phyloP scores from a whole-genome alignment of 371 early-diverging fungal genomes.

The Mortierella sp. region DNA sequence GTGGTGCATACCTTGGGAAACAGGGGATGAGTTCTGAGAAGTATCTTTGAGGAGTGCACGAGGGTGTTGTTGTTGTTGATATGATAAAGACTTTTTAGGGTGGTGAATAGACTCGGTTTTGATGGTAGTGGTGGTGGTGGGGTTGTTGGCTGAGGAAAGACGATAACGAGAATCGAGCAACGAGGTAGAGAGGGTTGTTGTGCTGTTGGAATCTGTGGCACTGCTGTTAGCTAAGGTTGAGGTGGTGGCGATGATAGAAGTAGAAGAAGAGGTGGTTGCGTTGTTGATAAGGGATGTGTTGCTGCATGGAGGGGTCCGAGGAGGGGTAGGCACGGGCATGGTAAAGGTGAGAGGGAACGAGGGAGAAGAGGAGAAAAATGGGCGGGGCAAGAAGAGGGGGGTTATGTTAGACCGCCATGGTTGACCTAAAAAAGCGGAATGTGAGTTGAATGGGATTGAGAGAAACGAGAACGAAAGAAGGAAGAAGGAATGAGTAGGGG shows the following conservation, averaged over 20 bases:
- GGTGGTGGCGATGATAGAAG: background rate
- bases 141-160: background rate
- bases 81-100: background rate
- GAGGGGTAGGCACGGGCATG: slow-evolving; percentile 44
- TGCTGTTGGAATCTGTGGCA: no score
- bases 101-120: background rate
- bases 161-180: no score
- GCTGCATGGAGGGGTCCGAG: slow-evolving; percentile 20
- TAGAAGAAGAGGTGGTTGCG: background rate
- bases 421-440: background rate
- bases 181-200: no score
- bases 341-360: background rate
- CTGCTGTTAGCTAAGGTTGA: no score
- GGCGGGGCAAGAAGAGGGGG: background rate
- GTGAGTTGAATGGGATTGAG: slow-evolving; percentile 2
- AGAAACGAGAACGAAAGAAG: background rate
- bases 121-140: background rate
- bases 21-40: slow-evolving; percentile 4
- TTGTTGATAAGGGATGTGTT: background rate
- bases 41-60: no score
- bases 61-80: background rate
- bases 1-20: slow-evolving; percentile 24
- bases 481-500: background rate
- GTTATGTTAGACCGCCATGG: slow-evolving; percentile 10
- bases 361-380: background rate